Evolutionary conservation across 192 early-diverging fungal species (phyloP).

Genomic region (Phlyctochytrium bullatum): DNA sequence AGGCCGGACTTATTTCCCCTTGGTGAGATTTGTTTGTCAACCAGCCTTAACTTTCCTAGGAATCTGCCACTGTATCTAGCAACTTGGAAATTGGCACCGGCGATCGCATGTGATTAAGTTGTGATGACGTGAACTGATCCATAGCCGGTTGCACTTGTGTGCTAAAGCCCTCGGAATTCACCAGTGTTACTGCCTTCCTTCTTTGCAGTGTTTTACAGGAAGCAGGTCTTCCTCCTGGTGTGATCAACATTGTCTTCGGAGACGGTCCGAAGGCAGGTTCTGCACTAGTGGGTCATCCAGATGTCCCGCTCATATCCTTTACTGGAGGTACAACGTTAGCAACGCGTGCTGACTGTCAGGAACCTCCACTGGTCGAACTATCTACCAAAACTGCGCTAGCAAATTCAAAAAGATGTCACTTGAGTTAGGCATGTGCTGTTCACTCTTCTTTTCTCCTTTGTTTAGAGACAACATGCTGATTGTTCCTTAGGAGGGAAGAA

Average conservation of each 20-base stretch:
- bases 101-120: slow-evolving; percentile 62
- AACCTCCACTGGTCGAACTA: background rate
- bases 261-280: slow-evolving; percentile 62
- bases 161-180: slow-evolving; percentile 72
- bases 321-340: too few relatives aligned
- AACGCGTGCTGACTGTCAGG: too few relatives aligned
- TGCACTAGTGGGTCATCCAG: slow-evolving; percentile 65
- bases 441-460: too few relatives aligned
- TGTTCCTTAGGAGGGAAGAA: slow-evolving; percentile 84
- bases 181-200: slow-evolving; percentile 41
- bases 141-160: slow-evolving; percentile 75
- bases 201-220: slow-evolving; percentile 57
- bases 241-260: slow-evolving; percentile 83
- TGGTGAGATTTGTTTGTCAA: slow-evolving; percentile 5
- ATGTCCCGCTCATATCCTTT: slow-evolving; percentile 69
- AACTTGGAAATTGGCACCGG: slow-evolving; percentile 83
- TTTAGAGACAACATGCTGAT: too few relatives aligned
- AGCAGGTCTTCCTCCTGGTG: slow-evolving; percentile 68
- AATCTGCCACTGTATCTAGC: slow-evolving; percentile 67
- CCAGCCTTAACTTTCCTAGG: slow-evolving; percentile 52
- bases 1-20: slow-evolving; percentile 72
- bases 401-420: slow-evolving; percentile 77
- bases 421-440: too few relatives aligned
- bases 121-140: too few relatives aligned
- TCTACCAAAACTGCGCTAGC: slow-evolving; percentile 41